Conservation (phyloP, 78 protist genomes). For the Guillardia theta region DNA sequence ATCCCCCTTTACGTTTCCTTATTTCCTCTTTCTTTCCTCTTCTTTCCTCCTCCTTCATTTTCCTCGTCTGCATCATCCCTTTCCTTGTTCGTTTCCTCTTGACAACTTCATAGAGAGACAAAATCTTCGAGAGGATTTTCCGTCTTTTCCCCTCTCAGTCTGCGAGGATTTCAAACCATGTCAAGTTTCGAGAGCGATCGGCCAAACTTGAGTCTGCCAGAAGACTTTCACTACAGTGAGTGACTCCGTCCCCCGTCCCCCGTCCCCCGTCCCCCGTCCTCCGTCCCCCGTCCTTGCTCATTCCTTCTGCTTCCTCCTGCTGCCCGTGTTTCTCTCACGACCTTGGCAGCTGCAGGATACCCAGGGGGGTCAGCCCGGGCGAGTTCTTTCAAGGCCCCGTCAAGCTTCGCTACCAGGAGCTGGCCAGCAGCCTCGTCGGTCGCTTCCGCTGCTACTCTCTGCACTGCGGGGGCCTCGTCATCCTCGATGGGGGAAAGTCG, state of each 20-base stretch:
- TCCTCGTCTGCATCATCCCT: neutral
- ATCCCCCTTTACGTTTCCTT: neutral
- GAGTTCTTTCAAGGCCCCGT: neutral
- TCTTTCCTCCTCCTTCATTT: neutral
- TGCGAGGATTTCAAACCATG: neutral
- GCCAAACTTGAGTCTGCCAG: neutral
- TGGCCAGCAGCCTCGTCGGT: neutral
- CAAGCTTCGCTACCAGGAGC: neutral
- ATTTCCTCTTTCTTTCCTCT: neutral
- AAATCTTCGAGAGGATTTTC: too few species aligned
- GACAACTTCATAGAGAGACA: too few species aligned
- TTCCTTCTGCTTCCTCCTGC: neutral
- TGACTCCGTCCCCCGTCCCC: too few species aligned
- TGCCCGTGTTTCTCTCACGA: neutral
- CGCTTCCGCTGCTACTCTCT: neutral
- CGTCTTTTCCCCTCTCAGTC: too few species aligned
- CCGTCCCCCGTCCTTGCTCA: neutral
- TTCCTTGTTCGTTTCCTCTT: too few species aligned
- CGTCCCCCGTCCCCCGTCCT: neutral
- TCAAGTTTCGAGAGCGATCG: neutral
- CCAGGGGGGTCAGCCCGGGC: neutral
- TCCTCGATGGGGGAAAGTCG: neutral
- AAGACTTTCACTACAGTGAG: too few species aligned
- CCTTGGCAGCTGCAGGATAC: neutral
- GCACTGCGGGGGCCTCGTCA: neutral